A percentile compares a stretch with the other conserved stretches of the same genome.
These are phyloP conservation scores for Leccinum sublutescens DNA, from an alignment of 768 basidiomycete species.

Conservation along the genomic window DNA sequence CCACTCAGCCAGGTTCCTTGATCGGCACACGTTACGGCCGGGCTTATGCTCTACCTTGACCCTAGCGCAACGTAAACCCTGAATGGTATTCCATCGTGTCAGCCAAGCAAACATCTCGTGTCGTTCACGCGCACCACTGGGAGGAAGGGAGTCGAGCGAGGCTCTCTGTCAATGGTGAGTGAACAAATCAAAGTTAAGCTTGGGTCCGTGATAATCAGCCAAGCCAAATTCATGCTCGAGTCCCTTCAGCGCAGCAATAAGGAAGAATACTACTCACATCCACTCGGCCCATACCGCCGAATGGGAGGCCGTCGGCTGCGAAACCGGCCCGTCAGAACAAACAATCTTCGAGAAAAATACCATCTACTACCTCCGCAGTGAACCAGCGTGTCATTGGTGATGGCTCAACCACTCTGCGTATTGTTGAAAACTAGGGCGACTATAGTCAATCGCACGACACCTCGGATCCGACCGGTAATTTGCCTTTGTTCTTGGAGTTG, in stretches of 20 bases:
- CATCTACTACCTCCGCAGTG: slow-evolving; percentile 49
- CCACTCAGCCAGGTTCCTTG: slow-evolving; percentile 10
- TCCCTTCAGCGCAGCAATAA: no score
- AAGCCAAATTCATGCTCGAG: no score
- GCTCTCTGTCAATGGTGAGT: no score
- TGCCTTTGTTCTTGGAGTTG: slow-evolving; percentile 61
- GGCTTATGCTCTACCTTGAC: slow-evolving; percentile 27
- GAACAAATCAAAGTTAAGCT: no score
- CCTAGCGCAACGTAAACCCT: slow-evolving; percentile 29
- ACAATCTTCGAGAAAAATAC: background rate
- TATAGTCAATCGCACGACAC: background rate
- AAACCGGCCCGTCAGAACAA: background rate
- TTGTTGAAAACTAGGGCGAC: slow-evolving; percentile 53
- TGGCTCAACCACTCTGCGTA: slow-evolving; percentile 68
- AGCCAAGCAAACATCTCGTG: background rate
- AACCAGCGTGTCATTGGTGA: slow-evolving; percentile 71
- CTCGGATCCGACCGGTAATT: slow-evolving; percentile 1
- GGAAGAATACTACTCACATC: no score
- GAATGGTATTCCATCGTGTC: background rate
- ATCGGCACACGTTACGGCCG: background rate
- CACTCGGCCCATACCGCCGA: slow-evolving; percentile 61
- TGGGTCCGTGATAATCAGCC: no score
- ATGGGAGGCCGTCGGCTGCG: slow-evolving; percentile 61
- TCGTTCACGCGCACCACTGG: slow-evolving; percentile 21
- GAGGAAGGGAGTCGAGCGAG: slow-evolving; percentile 20